Evolutionary conservation across 179 eudicot genomes (phyloP), one percentile per base, ranked within the genome.

Genomic region (Heliamphora pulchella): DNA sequence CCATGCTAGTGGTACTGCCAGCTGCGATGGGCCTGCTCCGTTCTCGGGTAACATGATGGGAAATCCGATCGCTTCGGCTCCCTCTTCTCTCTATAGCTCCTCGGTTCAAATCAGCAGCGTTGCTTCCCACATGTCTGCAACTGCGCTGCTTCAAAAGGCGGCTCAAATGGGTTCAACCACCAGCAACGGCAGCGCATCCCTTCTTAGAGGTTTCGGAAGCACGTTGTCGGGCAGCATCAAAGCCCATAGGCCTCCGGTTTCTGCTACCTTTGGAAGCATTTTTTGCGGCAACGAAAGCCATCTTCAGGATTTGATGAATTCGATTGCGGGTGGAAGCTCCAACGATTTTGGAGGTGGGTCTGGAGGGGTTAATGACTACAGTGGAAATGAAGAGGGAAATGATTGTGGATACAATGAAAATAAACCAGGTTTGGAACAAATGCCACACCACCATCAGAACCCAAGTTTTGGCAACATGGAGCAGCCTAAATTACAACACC

Each of bases 121-220:
- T 17, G 55, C 64, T 39, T 75, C 87, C 9, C 89, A 89, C 48
- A 91, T 93, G 97, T 93, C 97, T 0, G 97, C 97, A 1, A 91
- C 97, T 2, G 97, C 97, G 14, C 86, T 93, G 66, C 91, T 91
- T 4, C 96, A 91, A 54, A 91, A 88, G 81, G 96, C 96, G 0
- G 96, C 93, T 39, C 96, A 91, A 46, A 79, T 93, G 86, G 97
- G 94, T 67, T 91, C 89, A 11, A 81, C 86, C 47, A 70, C 90
- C 46, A 85, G 83, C 72, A 85, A 72, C 48, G 51, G 66, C 22
- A 78, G 80, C 53, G 82, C 86, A 8, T 79, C 91, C 9, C 80
- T 84, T 6, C 82, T 86, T 41, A 84, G 81, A 64, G 71, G 69
- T 5, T 82, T 86, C 15, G 86, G 84, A 11, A 76, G 70, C 81